Evolutionary conservation across 2,329 filamentous ascomycete species (phyloP).

Genomic region (Talaromyces sp.): DNA sequence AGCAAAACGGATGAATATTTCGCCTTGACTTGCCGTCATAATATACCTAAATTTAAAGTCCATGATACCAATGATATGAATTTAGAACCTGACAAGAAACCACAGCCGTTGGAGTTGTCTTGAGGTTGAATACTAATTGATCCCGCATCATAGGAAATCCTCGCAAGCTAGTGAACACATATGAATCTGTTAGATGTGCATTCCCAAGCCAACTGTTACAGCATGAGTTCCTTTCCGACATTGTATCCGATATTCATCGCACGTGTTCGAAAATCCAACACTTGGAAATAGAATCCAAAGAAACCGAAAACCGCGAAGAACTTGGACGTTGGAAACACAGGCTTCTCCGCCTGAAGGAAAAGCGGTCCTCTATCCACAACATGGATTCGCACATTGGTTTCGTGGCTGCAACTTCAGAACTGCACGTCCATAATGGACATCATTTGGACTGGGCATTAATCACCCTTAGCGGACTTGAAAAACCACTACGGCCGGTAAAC

Average conservation of each 20-base stretch:
- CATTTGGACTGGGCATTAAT: slow-evolving; percentile 9
- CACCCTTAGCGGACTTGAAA: neutral
- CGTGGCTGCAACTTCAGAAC: neutral
- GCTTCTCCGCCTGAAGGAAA: neutral
- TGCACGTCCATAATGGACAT: neutral
- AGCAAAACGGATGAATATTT: neutral
- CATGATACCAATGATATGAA: neutral
- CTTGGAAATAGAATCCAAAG: no score
- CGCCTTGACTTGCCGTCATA: slow-evolving; percentile 1
- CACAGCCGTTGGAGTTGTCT: no score
- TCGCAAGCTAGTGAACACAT: neutral
- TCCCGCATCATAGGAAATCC: neutral
- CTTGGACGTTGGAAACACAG: neutral
- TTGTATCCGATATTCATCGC: neutral
- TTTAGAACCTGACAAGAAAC: neutral
- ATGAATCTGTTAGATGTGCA: neutral
- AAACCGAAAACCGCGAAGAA: neutral
- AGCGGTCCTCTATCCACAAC: neutral
- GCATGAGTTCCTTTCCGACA: neutral
- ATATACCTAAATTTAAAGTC: neutral
- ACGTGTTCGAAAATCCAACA: neutral
- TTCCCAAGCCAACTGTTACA: neutral
- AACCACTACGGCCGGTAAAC: neutral
- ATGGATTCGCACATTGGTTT: neutral
- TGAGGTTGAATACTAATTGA: neutral